These are phyloP conservation scores for Penicillium brasilianum DNA, from an alignment of 2,329 filamentous ascomycete genomes.

Conservation along the genomic window DNA sequence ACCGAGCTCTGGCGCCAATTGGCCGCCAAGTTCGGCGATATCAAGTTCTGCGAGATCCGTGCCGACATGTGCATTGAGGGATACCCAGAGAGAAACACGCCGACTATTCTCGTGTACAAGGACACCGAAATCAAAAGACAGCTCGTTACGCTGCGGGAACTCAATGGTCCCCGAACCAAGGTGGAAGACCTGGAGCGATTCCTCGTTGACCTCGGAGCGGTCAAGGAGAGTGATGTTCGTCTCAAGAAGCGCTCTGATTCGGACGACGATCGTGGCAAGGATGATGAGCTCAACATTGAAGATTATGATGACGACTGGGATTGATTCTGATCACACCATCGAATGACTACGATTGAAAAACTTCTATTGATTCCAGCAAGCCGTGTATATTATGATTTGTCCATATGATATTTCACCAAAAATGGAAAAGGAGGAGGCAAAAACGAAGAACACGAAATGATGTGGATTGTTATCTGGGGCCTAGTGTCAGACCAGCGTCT, in stretches of 20 bases:
- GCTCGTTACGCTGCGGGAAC: slow-evolving; percentile 81
- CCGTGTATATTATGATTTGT: slow-evolving; percentile 30
- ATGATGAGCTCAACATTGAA: slow-evolving; percentile 53
- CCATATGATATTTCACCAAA: neutral
- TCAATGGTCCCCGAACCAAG: slow-evolving; percentile 73
- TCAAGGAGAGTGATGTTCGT: slow-evolving; percentile 78
- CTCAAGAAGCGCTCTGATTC: slow-evolving; percentile 65
- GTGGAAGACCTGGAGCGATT: slow-evolving; percentile 79
- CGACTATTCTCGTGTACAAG: slow-evolving; percentile 89
- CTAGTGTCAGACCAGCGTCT: neutral
- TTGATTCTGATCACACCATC: slow-evolving; percentile 39
- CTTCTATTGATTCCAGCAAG: slow-evolving; percentile 23
- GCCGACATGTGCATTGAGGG: slow-evolving; percentile 93
- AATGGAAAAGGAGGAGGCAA: slow-evolving; percentile 5
- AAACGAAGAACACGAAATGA: slow-evolving; percentile 3
- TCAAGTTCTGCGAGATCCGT: slow-evolving; percentile 97
- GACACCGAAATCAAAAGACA: slow-evolving; percentile 92
- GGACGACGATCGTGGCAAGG: slow-evolving; percentile 58
- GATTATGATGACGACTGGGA: slow-evolving; percentile 64
- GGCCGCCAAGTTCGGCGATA: slow-evolving; percentile 82
- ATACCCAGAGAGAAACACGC: slow-evolving; percentile 93
- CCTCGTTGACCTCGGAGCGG: slow-evolving; percentile 79
- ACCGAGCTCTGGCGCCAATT: slow-evolving; percentile 85
- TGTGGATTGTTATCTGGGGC: neutral
- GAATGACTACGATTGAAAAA: slow-evolving; percentile 18